A percentile compares a stretch with the other conserved stretches of the same genome.
These are phyloP conservation scores for Hyaloscypha hepaticicola DNA, from an alignment of 495 filamentous ascomycete species.

Conservation along the genomic window DNA sequence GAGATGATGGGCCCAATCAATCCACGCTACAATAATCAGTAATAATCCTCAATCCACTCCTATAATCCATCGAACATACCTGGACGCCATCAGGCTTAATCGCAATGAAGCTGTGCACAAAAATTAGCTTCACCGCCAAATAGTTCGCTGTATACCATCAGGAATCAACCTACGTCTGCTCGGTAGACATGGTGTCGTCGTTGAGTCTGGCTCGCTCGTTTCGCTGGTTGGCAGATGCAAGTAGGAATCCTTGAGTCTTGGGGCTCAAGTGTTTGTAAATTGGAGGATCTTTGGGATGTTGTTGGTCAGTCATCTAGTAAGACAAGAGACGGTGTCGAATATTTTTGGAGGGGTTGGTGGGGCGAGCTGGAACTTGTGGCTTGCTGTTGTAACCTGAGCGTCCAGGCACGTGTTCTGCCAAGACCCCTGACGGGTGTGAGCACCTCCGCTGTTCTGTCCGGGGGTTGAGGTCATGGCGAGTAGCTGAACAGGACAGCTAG, in stretches of 20 bases:
- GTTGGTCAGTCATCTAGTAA: constrained; percentile 23
- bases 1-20: constrained; percentile 94
- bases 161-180: constrained; percentile 80
- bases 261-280: constrained; percentile 47
- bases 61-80: constrained; percentile 54
- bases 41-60: constrained; percentile 6
- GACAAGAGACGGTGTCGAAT: constrained; percentile 7
- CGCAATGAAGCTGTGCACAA: constrained; percentile 82
- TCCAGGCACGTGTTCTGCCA: constrained; percentile 4
- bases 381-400: constrained; percentile 13
- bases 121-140: constrained; percentile 48
- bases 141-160: background rate
- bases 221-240: constrained; percentile 39
- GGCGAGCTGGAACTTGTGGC: constrained; percentile 28
- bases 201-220: constrained; percentile 39
- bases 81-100: constrained; percentile 99
- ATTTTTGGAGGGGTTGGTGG: constrained; percentile 32
- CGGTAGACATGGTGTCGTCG: constrained; percentile 71
- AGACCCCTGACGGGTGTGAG: background rate
- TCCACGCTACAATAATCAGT: constrained; percentile 66
- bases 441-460: background rate
- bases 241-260: constrained; percentile 46
- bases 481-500: constrained; percentile 26
- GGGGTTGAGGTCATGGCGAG: constrained; percentile 5
- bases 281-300: constrained; percentile 39